phyloP scores from a whole-genome alignment of 2,329 filamentous ascomycete genomes.

The Clonostachys chloroleuca region DNA sequence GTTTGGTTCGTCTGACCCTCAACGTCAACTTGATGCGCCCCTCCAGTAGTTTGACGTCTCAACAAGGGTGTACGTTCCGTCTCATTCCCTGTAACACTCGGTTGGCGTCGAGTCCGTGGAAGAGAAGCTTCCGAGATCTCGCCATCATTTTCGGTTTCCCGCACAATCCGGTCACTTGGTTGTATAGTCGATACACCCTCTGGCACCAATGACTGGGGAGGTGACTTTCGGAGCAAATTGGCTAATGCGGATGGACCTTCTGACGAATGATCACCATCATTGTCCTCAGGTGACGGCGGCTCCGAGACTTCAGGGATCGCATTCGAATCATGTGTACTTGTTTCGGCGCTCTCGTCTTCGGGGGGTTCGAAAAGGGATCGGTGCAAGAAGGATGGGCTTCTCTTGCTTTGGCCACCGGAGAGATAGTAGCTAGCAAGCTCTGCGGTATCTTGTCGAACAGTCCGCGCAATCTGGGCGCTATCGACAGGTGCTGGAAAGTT shows the following conservation, averaged over 20 bases:
- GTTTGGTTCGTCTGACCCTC: slow-evolving; percentile 41
- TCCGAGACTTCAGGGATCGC: slow-evolving; percentile 61
- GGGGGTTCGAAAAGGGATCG: slow-evolving; percentile 17
- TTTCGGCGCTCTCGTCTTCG: slow-evolving; percentile 9
- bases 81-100: background rate
- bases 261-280: slow-evolving; percentile 1
- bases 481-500: slow-evolving; percentile 48
- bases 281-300: slow-evolving; percentile 39
- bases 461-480: slow-evolving; percentile 69
- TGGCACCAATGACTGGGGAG: slow-evolving; percentile 21
- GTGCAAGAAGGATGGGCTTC: slow-evolving; percentile 40
- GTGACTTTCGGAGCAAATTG: slow-evolving; percentile 37
- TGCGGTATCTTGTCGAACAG: slow-evolving; percentile 80
- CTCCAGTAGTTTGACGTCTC: slow-evolving; percentile 18
- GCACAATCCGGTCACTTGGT: background rate
- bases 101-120: background rate
- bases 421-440: slow-evolving; percentile 82
- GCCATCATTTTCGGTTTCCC: no score
- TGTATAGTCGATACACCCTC: background rate
- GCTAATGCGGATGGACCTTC: slow-evolving; percentile 34
- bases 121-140: no score
- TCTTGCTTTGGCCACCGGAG: slow-evolving; percentile 50
- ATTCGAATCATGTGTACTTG: slow-evolving; percentile 23
- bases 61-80: slow-evolving; percentile 39
- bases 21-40: slow-evolving; percentile 31